Conservation (phyloP, 257 asterid genomes). For the Solanum peruvianum region DNA sequence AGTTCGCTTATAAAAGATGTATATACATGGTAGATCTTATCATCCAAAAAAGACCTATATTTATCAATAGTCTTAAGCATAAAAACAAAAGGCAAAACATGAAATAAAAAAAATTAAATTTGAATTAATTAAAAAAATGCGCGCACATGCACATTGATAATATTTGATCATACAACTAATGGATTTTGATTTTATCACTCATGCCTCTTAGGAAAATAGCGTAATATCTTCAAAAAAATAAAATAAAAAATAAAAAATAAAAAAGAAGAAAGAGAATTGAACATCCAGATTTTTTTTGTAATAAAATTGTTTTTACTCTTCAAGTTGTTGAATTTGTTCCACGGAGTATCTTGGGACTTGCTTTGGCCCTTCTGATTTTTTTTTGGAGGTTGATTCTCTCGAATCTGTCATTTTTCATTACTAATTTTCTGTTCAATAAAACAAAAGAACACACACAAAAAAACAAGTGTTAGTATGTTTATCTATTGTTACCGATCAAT, state of each 20-base stretch:
- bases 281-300: background rate
- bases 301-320: constrained; percentile 29
- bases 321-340: constrained; percentile 49
- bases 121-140: background rate
- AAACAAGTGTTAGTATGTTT: background rate
- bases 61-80: background rate
- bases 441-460: background rate
- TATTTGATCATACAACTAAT: background rate
- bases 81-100: background rate
- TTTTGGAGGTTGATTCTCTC: constrained; percentile 15
- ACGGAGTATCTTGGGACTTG: constrained; percentile 39
- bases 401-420: constrained; percentile 6
- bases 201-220: background rate
- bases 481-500: background rate
- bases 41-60: background rate
- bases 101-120: background rate
- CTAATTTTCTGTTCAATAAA: background rate
- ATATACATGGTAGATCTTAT: background rate
- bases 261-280: background rate
- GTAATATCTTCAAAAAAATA: background rate
- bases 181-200: background rate
- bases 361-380: constrained; percentile 15
- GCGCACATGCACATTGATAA: background rate
- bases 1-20: background rate
- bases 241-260: background rate